Base-by-base conservation (phyloP, 2,329 filamentous ascomycete genomes). In the Penicillium sumatraense region DNA sequence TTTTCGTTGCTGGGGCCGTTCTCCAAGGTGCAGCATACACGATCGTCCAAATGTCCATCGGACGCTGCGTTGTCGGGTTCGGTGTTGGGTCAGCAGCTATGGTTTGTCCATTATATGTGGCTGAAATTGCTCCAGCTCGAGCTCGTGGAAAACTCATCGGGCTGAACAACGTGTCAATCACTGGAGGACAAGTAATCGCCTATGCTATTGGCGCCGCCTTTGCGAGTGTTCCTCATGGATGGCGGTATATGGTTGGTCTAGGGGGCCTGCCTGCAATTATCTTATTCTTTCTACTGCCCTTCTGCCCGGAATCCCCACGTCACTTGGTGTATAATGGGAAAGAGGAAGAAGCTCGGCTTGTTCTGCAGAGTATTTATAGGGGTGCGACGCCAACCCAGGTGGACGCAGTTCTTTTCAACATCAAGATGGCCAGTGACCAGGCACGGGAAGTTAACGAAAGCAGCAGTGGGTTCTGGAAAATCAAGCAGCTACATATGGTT, bases 241-340 rank as follows among this genome's bases (percentile, higher is more conserved):
- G 80, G 81, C 65, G 80, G 56, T 80, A 77, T 52, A 81, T 82
- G 75, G 79, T 81, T 3, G 80, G 75, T 0, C 69, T 77, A 1
- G 80, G 80, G 18, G 81, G 70, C 3, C 50, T 80, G 1, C 81
- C 81, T 0, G 72, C 80, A 2, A 69, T 83, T 21, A 51, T 81
- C 6, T 73, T 83, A 2, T 72, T 59, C 1, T 65, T 63, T 24
- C 68, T 83, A 5, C 72, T 83, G 8, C 74, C 77, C 0, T 78
- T 78, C 62, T 81, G 78, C 59, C 80, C 65, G 10, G 65, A 67
- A 31, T 68, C 65, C 0, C 64, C 65, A 14, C 65, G 63, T 18
- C 64, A 68, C 51, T 41, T 68, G 16, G 49, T 62, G 14, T 68
- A 67, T 29, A 53, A 63, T 3, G 55, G 54, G 1, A 58, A 56